phyloP scores from a whole-genome alignment of 2,329 filamentous ascomycete genomes.

The Rutstroemia sydowiana region DNA sequence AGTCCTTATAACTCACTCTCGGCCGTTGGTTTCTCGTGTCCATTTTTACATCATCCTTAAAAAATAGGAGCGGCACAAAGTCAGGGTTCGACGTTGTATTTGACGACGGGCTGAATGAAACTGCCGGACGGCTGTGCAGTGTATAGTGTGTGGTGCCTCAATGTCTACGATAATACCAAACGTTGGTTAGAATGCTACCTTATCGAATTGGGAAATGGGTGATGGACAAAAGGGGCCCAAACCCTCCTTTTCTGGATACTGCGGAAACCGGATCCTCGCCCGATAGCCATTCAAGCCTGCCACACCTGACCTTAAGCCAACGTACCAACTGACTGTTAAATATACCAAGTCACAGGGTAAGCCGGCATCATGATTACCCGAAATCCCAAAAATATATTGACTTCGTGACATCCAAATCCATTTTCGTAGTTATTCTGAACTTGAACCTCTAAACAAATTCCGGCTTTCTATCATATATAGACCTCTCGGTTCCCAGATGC shows the following conservation, averaged over 20 bases:
- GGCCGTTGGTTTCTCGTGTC: conserved; percentile 15
- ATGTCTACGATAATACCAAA: too few relatives aligned
- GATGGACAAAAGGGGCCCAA: not conserved
- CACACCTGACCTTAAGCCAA: not conserved
- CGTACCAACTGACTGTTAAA: not conserved
- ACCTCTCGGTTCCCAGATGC: too few relatives aligned
- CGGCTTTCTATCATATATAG: too few relatives aligned
- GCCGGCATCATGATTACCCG: not conserved
- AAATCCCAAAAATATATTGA: not conserved
- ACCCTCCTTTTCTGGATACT: not conserved
- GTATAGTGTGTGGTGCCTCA: too few relatives aligned
- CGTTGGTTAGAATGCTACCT: too few relatives aligned
- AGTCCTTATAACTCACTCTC: not conserved
- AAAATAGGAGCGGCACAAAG: not conserved
- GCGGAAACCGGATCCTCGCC: not conserved
- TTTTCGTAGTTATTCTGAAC: too few relatives aligned
- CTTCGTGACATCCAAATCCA: too few relatives aligned
- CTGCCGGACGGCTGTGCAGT: conserved; percentile 9
- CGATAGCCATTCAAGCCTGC: not conserved
- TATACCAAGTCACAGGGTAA: not conserved
- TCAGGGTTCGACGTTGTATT: not conserved
- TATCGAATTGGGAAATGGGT: too few relatives aligned
- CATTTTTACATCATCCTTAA: conserved; percentile 15
- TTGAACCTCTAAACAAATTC: too few relatives aligned
- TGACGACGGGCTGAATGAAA: conserved; percentile 8